phyloP scores from a whole-genome alignment of 2,329 filamentous ascomycete genomes.

The Penicillium sp. region DNA sequence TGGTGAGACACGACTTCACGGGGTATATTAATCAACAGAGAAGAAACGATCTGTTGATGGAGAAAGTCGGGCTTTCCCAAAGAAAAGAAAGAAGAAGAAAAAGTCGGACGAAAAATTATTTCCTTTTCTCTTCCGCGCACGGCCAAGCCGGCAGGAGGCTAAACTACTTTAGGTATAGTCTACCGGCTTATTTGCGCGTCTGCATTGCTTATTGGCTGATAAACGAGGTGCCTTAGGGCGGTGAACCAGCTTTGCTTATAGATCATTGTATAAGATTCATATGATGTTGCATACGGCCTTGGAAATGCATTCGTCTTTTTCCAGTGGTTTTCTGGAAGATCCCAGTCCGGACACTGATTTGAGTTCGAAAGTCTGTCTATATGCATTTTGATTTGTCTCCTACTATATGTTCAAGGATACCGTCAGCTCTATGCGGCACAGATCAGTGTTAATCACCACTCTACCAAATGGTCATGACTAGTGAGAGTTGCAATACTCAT shows the following conservation, averaged over 20 bases:
- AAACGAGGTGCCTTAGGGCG: constrained; percentile 32
- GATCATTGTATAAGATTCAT: not conserved
- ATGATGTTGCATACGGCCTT: too few species aligned
- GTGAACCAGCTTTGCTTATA: constrained; percentile 18
- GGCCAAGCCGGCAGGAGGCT: constrained; percentile 18
- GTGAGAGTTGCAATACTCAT: too few species aligned
- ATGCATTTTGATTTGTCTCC: too few species aligned
- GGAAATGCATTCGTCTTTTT: too few species aligned
- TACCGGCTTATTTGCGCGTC: constrained; percentile 3
- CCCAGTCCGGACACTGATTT: too few species aligned
- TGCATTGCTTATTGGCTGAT: constrained; percentile 27
- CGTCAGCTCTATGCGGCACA: too few species aligned
- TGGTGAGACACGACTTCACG: constrained; percentile 22
- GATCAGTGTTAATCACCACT: too few species aligned
- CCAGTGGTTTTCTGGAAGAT: too few species aligned
- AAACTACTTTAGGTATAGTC: constrained; percentile 27
- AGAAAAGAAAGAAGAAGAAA: constrained; percentile 52
- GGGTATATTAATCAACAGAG: constrained; percentile 46
- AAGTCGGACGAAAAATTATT: constrained; percentile 33
- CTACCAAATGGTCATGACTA: too few species aligned
- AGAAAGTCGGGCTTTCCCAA: constrained; percentile 62
- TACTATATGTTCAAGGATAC: too few species aligned
- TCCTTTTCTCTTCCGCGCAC: constrained; percentile 32
- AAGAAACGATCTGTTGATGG: constrained; percentile 57
- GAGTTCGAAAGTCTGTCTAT: too few species aligned